Evolutionary conservation across 2,329 filamentous ascomycete genomes (phyloP), one percentile per base, ranked within the genome.

Genomic region (Colletotrichum sp.): DNA sequence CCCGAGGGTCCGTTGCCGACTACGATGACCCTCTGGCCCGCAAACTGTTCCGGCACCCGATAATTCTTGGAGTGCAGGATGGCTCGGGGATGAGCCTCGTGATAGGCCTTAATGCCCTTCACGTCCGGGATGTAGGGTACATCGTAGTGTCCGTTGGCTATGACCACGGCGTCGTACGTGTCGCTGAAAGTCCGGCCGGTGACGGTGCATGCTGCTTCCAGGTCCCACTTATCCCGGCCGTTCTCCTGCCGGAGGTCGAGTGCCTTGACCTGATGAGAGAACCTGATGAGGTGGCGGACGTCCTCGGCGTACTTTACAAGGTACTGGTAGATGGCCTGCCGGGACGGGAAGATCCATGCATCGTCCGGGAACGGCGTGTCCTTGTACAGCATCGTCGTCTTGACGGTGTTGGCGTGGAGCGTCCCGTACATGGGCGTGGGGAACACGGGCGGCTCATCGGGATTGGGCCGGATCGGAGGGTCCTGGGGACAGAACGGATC

Each of bases 1-100:
- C 95, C 96, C 0, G 95, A 98, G 0, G 96, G 94, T 1, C 94
- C 94, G 80, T 95, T 97, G 12, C 96, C 96, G 1, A 98, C 92
- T 0, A 98, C 90, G 7, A 98, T 84, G 13, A 97, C 94, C 83
- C 95, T 98, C 83, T 94, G 94, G 69, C 87, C 89, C 1, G 82
- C 81, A 80, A 93, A 98, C 1, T 86, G 81, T 21, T 91, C 89
- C 0, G 95, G 90, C 0, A 85, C 89, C 55, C 96, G 92, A 82
- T 96, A 99, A 73, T 92, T 92, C 83, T 97, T 98, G 2, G 96
- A 95, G 84, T 97, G 95, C 3, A 88, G 89, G 59, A 96, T 91
- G 5, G 89, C 81, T 0, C 87, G 89, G 0, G 93, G 93, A 75
- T 94, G 90, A 1, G 87, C 83, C 30, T 85, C 79, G 77, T 93